Evolutionary conservation across 2,329 filamentous ascomycete genomes (phyloP), one percentile per base, ranked within the genome.

Genomic region (Ceratocystis colombiana): DNA sequence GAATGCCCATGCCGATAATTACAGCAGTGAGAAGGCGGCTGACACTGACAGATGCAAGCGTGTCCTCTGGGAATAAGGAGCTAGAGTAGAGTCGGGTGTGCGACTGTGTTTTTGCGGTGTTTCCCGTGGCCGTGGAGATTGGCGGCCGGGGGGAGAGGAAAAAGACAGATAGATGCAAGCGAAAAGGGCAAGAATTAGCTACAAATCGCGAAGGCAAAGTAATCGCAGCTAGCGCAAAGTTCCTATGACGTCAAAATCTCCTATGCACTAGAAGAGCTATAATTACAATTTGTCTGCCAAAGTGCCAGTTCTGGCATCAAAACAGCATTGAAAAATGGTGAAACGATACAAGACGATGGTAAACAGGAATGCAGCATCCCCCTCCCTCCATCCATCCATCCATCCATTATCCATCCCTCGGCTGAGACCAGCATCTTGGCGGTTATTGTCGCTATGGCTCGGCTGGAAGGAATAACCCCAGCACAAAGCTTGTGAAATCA

Each of bases 1-100:
- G 80, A 84, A 73, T 89, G 86, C 37, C 37, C 84, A 88, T 88
- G 71, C 89, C 87, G 61, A 89, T 83, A 70, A 89, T 84, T 17
- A 86, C 87, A 6, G 79, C 79, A 0, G 87, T 89, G 22, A 89
- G 75, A 66, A 79, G 83, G 2, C 84, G 80, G 1, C 86, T 85
- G 30, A 78, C 73, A 3, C 84, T 85, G 65, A 88, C 77, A 72
- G 79, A 86, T 7, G 85, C 71, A 5, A 61, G 17, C 20, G 55
- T 59, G 22, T 66, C 61, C 8, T 59, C 25, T n/a, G 50, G 53
- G 7, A 66, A 37, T 3, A 20, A 28, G 5, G 57, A 88, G 77
- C 71, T 78, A 66, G 5, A 63, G 69, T 25, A 63, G 64, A n/a
- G 20, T 64, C 6, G 69, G 67, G 20, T 61, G 67, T 63, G 68